Conservation (phyloP, 495 filamentous ascomycete species). For the Penicillium desertorum region DNA sequence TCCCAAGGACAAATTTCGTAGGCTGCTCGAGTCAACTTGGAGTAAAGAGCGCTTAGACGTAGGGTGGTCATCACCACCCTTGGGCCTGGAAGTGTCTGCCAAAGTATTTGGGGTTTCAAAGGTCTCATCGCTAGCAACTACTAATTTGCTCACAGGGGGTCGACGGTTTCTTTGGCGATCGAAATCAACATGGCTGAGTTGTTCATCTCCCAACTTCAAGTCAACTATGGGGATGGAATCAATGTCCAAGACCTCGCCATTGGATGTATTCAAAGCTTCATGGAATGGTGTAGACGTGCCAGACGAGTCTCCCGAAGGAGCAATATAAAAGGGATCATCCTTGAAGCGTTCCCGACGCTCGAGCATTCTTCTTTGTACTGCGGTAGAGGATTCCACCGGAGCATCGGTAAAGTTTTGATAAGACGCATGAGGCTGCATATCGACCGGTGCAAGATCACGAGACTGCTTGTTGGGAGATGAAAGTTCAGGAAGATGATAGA, state of each 20-base stretch:
- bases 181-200: conserved; percentile 9
- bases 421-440: conserved; percentile 38
- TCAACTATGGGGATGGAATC: conserved; percentile 95
- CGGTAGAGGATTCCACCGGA: conserved; percentile 61
- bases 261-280: conserved; percentile 64
- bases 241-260: conserved; percentile 76
- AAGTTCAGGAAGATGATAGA: conserved; percentile 61
- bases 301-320: conserved; percentile 46
- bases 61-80: conserved; percentile 30
- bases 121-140: conserved; percentile 64
- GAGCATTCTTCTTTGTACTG: conserved; percentile 59
- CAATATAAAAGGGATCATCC: conserved; percentile 96
- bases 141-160: conserved; percentile 47
- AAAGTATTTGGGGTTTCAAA: conserved; percentile 36
- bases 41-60: conserved; percentile 59
- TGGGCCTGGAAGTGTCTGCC: conserved; percentile 19
- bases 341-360: conserved; percentile 76
- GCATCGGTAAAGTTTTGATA: conserved; percentile 64
- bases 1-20: conserved; percentile 64
- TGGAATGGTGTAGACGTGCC: conserved; percentile 68
- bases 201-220: conserved; percentile 63
- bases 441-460: conserved; percentile 16
- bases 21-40: conserved; percentile 79
- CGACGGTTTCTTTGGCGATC: conserved; percentile 24
- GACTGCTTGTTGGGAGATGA: conserved; percentile 35